A percentile compares a stretch with the other conserved stretches of the same genome.
Evolutionary conservation across 106 monocot genomes (phyloP).

Genomic region (Chionographis japonica): DNA sequence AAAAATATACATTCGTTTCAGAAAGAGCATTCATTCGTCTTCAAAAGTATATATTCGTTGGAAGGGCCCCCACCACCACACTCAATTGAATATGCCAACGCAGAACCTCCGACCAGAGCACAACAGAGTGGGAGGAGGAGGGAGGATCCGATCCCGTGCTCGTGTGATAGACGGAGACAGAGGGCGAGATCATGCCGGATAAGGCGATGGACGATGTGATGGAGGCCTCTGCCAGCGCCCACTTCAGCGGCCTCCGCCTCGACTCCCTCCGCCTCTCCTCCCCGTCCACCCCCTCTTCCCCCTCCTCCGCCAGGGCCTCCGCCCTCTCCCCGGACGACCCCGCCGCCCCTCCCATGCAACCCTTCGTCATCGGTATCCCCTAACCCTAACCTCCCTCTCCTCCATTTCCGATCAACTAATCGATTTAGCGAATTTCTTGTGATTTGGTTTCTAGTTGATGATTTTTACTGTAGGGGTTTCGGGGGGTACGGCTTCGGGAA

Average conservation of each 20-base stretch:
- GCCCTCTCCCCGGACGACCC: slow-evolving; percentile 3
- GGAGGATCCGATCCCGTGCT: no score
- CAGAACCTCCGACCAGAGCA: no score
- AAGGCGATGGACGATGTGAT: slow-evolving; percentile 21
- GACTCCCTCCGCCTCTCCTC: slow-evolving; percentile 35
- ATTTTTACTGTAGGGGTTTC: slow-evolving; percentile 40
- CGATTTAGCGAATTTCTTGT: background rate
- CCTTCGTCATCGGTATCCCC: slow-evolving; percentile 73
- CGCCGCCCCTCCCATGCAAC: slow-evolving; percentile 28
- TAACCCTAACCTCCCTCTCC: background rate
- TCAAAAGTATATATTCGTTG: no score
- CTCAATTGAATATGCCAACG: no score
- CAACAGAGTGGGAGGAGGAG: no score
- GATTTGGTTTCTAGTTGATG: background rate
- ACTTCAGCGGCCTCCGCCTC: slow-evolving; percentile 71
- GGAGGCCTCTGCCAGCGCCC: slow-evolving; percentile 55
- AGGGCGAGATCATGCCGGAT: background rate
- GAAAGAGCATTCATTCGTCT: no score
- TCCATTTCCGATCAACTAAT: background rate
- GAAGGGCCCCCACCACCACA: no score
- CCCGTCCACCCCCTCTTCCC: slow-evolving; percentile 17
- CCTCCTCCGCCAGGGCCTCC: slow-evolving; percentile 24
- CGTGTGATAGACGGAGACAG: slow-evolving; percentile 13
- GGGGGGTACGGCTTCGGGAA: slow-evolving; percentile 85
- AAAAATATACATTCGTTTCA: no score